phyloP scores from a whole-genome alignment of 176 grass and related monocot genomes.

The Bolboschoenus planiculmis region DNA sequence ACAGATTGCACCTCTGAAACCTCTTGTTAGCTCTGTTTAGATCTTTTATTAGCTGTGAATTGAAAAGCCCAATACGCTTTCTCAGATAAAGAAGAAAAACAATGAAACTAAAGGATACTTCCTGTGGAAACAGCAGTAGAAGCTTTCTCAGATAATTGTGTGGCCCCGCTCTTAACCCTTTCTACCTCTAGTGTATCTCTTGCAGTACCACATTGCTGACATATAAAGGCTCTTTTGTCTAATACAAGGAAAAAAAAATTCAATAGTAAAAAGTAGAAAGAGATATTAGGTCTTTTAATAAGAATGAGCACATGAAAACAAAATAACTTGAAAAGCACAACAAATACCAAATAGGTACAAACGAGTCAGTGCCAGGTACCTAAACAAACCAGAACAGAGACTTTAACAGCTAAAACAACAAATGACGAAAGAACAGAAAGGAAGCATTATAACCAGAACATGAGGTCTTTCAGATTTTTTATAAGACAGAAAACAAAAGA shows the following conservation, averaged over 20 bases:
- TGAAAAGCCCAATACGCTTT: neutral
- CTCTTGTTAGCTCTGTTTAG: neutral
- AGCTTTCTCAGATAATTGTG: constrained; percentile 43
- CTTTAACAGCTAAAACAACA: neutral
- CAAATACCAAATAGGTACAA: neutral
- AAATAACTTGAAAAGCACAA: neutral
- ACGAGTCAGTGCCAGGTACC: neutral
- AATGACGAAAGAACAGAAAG: neutral
- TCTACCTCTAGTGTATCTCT: constrained; percentile 58
- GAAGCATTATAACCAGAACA: neutral
- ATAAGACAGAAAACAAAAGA: neutral
- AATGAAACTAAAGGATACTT: constrained; percentile 55
- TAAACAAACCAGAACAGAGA: neutral
- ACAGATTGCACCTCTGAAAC: neutral
- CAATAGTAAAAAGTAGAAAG: neutral
- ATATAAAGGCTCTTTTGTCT: constrained; percentile 53
- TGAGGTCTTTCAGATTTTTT: neutral
- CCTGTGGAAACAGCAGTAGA: constrained; percentile 43
- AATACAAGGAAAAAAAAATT: constrained; percentile 25
- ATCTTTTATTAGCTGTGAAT: neutral
- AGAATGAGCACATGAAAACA: neutral
- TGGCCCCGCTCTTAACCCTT: constrained; percentile 42
- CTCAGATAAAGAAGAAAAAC: neutral
- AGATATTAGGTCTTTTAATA: neutral
- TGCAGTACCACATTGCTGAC: constrained; percentile 64